These are phyloP conservation scores for Megacollybia marginata DNA, from an alignment of 768 basidiomycete genomes.

Conservation along the genomic window DNA sequence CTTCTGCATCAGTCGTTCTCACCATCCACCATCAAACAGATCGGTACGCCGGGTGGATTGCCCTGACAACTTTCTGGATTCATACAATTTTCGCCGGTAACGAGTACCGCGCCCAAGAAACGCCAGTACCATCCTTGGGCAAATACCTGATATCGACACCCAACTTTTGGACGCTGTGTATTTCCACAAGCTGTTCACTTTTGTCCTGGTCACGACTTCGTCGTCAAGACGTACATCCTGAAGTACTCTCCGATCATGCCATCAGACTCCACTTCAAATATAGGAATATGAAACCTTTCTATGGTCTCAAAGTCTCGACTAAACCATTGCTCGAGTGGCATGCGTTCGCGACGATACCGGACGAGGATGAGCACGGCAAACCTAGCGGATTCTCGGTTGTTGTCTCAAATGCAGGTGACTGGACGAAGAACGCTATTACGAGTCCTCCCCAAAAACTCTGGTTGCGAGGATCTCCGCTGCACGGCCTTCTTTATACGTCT, in stretches of 20 bases:
- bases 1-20: no score
- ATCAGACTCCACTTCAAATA: slow-evolving; percentile 50
- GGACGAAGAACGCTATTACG: slow-evolving; percentile 28
- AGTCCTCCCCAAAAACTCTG: slow-evolving; percentile 30
- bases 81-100: slow-evolving; percentile 27
- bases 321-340: slow-evolving; percentile 44
- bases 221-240: slow-evolving; percentile 38
- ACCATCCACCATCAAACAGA: no score
- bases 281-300: slow-evolving; percentile 29
- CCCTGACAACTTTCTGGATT: slow-evolving; percentile 41
- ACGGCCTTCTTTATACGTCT: slow-evolving; percentile 42
- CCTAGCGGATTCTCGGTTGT: slow-evolving; percentile 20
- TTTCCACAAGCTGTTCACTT: slow-evolving; percentile 32
- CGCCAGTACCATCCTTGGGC: slow-evolving; percentile 28
- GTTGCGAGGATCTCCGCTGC: slow-evolving; percentile 32
- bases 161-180: slow-evolving; percentile 40
- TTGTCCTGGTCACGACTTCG: slow-evolving; percentile 48
- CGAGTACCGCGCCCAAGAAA: slow-evolving; percentile 27
- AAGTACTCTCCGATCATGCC: slow-evolving; percentile 46
- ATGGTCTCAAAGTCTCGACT: slow-evolving; percentile 24
- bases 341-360: slow-evolving; percentile 37
- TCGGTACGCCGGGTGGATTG: slow-evolving; percentile 43
- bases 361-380: slow-evolving; percentile 15
- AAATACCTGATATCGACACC: slow-evolving; percentile 35
- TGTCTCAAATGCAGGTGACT: slow-evolving; percentile 41